Percentiles rank a stretch among this genome's conserved stretches.
phyloP scores from a whole-genome alignment of 2,329 filamentous ascomycete species.

The Verticillium alfalfae region DNA sequence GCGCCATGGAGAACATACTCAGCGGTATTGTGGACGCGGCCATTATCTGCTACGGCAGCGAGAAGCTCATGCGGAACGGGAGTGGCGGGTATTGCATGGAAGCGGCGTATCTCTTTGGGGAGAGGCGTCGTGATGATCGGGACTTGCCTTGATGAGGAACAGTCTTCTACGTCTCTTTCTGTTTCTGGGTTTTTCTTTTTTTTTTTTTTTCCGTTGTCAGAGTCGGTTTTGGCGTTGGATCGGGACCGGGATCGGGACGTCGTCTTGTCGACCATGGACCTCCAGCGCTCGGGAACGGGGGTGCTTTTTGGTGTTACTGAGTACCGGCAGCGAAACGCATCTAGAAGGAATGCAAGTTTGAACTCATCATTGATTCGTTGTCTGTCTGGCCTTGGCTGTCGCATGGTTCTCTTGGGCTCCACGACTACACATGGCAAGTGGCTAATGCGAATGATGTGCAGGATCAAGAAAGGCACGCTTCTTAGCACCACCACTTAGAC shows the following conservation, averaged over 20 bases:
- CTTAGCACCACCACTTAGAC: no score
- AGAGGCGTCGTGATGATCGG: conserved; percentile 33
- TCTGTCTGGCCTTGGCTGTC: no score
- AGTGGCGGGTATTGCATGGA: conserved; percentile 83
- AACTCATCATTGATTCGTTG: no score
- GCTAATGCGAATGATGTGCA: neutral
- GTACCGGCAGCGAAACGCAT: neutral
- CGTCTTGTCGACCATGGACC: neutral
- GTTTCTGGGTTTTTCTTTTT: neutral
- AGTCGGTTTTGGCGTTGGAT: neutral
- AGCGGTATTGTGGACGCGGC: conserved; percentile 84
- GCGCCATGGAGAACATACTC: conserved; percentile 83
- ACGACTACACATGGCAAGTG: no score
- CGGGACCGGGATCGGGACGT: neutral
- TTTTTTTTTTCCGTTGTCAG: neutral
- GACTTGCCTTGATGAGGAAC: conserved; percentile 13
- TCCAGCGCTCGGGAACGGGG: neutral
- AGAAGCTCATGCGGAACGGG: conserved; percentile 63
- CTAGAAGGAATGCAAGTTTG: neutral
- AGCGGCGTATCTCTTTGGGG: conserved; percentile 82
- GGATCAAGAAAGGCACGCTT: neutral
- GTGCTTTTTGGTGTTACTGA: neutral
- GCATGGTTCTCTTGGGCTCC: no score
- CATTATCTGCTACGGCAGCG: conserved; percentile 91
- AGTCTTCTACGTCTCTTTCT: neutral